Evolutionary conservation across 495 filamentous ascomycete genomes (phyloP).

Genomic region (Thermothielavioides terrestris): DNA sequence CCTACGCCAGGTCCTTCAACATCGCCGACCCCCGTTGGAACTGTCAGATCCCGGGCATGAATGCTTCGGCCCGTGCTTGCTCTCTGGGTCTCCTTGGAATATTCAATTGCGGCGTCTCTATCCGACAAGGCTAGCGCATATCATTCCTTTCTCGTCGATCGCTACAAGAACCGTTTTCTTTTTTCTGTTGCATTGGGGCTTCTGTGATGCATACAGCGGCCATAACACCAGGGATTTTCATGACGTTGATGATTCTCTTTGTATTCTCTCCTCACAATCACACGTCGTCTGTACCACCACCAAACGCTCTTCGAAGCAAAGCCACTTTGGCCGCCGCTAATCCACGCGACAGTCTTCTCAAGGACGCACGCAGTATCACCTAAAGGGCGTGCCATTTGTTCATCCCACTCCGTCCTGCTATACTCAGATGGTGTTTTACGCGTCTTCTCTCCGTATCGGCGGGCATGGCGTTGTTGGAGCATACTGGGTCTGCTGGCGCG

Average conservation of each 20-base stretch:
- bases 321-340: background rate
- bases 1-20: slow-evolving; percentile 31
- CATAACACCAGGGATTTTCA: slow-evolving; percentile 25
- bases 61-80: background rate
- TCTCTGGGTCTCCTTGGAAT: slow-evolving; percentile 15
- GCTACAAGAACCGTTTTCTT: slow-evolving; percentile 27
- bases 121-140: slow-evolving; percentile 7
- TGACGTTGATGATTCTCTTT: slow-evolving; percentile 22
- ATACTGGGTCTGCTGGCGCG: background rate
- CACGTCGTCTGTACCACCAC: background rate
- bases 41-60: slow-evolving; percentile 26
- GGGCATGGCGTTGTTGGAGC: slow-evolving; percentile 4
- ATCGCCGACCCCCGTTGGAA: slow-evolving; percentile 27
- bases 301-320: background rate
- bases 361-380: background rate
- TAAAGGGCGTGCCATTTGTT: background rate
- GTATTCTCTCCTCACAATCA: slow-evolving; percentile 1
- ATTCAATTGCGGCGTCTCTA: slow-evolving; percentile 7
- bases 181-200: slow-evolving; percentile 18
- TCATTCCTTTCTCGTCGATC: slow-evolving; percentile 29
- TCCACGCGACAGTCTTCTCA: background rate
- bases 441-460: background rate
- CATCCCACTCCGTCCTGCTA: slow-evolving; percentile 1
- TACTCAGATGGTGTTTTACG: background rate
- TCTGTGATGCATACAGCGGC: slow-evolving; percentile 22